phyloP scores from a whole-genome alignment of 2,329 filamentous ascomycete species.

The Penicillium sp. region DNA sequence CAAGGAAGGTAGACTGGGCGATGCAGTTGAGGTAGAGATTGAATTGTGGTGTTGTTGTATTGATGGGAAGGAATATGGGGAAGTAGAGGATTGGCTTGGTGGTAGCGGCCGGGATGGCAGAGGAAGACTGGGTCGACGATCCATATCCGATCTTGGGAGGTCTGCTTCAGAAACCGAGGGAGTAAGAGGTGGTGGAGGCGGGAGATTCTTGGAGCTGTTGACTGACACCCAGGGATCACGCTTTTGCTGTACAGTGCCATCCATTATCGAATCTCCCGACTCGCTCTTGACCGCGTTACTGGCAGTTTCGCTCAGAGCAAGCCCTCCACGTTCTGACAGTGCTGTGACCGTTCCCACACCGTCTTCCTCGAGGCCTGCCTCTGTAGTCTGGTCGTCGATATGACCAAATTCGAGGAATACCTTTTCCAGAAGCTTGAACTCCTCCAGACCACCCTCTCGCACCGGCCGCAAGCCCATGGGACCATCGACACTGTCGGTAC shows the following conservation, averaged over 20 bases:
- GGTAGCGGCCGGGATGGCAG: conserved; percentile 28
- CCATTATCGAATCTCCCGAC: conserved; percentile 28
- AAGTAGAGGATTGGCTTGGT: conserved; percentile 27
- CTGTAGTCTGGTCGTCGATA: conserved; percentile 36
- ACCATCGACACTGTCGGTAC: conserved; percentile 23
- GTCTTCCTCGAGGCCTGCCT: conserved; percentile 32
- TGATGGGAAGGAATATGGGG: conserved; percentile 32
- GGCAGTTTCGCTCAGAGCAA: conserved; percentile 34
- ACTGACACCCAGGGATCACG: conserved; percentile 42
- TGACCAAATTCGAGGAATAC: conserved; percentile 37
- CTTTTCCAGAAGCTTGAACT: conserved; percentile 41
- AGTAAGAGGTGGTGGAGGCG: conserved; percentile 6
- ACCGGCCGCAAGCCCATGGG: conserved; percentile 28
- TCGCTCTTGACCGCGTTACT: conserved; percentile 41
- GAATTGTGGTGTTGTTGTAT: conserved; percentile 26
- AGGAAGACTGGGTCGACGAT: conserved; percentile 34
- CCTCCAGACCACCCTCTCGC: conserved; percentile 34
- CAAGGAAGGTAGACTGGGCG: conserved; percentile 30
- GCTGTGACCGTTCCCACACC: conserved; percentile 16
- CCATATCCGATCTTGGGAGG: conserved; percentile 14
- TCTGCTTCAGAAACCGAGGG: conserved; percentile 5
- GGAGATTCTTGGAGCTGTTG: conserved; percentile 24
- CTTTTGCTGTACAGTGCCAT: conserved; percentile 26
- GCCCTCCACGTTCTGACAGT: conserved; percentile 13
- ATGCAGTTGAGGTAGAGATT: conserved; percentile 24